Evolutionary conservation across 441 rosid genomes (phyloP), one percentile per base, ranked within the genome.

Genomic region (Brassica hybrid): DNA sequence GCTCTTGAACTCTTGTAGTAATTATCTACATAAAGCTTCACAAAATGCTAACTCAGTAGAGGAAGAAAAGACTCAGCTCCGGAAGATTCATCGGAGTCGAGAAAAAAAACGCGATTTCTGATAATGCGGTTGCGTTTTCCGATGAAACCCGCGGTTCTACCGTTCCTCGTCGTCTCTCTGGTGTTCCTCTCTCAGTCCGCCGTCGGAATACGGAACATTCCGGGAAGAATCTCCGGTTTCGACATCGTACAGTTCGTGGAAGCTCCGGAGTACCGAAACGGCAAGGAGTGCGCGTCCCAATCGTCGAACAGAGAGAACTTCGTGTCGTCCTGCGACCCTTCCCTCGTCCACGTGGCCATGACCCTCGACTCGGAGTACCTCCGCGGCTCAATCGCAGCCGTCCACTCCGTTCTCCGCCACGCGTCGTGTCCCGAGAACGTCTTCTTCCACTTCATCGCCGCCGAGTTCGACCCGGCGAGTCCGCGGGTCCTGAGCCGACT

Each of bases 371-470:
- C 93, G 0, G 97, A 91, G 79, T 94, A 94, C 75, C 70, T 92
- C 10, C 97, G 98, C 17, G 98, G 98, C 54, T 88, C 97, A 12
- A 83, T 92, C 74, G 97, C 99, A 9, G 97, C 99, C 68, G 97
- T 94, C 13, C 97, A 92, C 77, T 94, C 99, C 0, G 85, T 93
- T 25, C 88, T 91, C 13, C 90, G 90, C 64, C 99, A 92, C 88
- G 89, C 97, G 27, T 90, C 97, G 5, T 94, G 99, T 75, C 99
- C 99, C 0, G 99, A 89, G 58, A 86, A 86, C 82, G 73, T 94
- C 4, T 91, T 91, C 82, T 89, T 94, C 77, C 98, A 94, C 65
- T 86, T 94, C 85, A 63, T 93, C 41, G 86, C 96, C n/a, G 96
- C 96, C 8, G 96, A 90, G 90, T 94, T 90, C 64, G 97, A 93